Conservation (phyloP, 2,329 filamentous ascomycete genomes). For the Spiromastix sp. region DNA sequence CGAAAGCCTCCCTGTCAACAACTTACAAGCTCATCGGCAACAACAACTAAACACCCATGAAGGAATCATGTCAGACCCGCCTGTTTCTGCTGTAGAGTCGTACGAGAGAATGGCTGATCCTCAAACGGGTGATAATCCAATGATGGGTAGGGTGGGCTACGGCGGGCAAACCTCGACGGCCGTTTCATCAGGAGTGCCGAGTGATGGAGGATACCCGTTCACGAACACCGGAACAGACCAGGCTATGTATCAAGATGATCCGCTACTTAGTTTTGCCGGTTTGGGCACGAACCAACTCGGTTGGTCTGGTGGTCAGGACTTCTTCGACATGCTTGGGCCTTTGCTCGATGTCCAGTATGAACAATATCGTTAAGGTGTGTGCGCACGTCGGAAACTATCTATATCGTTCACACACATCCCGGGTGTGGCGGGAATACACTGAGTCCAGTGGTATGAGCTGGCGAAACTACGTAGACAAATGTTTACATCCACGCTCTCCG, state of each 20-base stretch:
- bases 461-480: too few species aligned
- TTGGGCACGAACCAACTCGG: conserved; percentile 14
- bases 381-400: too few species aligned
- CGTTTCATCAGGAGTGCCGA: background rate
- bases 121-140: background rate
- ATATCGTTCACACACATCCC: too few species aligned
- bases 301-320: conserved; percentile 15
- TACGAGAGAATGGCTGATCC: background rate
- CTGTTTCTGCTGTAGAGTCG: background rate
- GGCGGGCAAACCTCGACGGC: background rate
- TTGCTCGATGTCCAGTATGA: conserved; percentile 15
- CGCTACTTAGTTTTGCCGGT: conserved; percentile 14
- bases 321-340: conserved; percentile 15
- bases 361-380: conserved; percentile 12
- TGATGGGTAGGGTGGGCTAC: conserved; percentile 1
- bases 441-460: too few species aligned
- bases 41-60: too few species aligned
- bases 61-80: background rate
- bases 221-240: conserved; percentile 6
- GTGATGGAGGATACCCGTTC: conserved; percentile 3
- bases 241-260: conserved; percentile 10
- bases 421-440: too few species aligned
- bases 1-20: conserved; percentile 10
- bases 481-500: too few species aligned
- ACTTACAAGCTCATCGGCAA: conserved; percentile 7